A percentile compares a stretch with the other conserved stretches of the same genome.
Evolutionary conservation across 2,329 filamentous ascomycete species (phyloP).

Genomic region (Alternaria sp.): DNA sequence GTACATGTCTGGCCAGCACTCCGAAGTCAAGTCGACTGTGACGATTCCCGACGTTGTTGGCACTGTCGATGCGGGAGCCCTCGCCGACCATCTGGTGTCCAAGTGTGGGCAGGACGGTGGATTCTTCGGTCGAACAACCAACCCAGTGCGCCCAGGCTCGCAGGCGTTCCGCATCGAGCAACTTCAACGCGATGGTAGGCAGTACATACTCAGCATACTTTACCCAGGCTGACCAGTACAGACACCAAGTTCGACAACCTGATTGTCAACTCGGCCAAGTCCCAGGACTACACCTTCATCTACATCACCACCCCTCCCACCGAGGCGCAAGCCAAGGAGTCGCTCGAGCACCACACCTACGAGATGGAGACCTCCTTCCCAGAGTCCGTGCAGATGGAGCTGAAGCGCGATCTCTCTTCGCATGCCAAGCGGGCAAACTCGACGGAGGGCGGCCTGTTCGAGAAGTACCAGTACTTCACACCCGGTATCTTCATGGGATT

Average conservation of each 20-base stretch:
- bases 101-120: slow-evolving; percentile 54
- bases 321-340: slow-evolving; percentile 30
- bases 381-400: slow-evolving; percentile 70
- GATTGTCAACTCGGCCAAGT: slow-evolving; percentile 49
- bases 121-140: slow-evolving; percentile 20
- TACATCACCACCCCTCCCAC: slow-evolving; percentile 70
- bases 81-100: slow-evolving; percentile 52
- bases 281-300: slow-evolving; percentile 72
- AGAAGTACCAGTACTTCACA: slow-evolving; percentile 93
- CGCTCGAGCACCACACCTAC: slow-evolving; percentile 55
- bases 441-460: slow-evolving; percentile 65
- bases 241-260: slow-evolving; percentile 31
- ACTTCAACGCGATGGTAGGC: slow-evolving; percentile 29
- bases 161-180: slow-evolving; percentile 18
- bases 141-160: slow-evolving; percentile 23
- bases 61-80: slow-evolving; percentile 51
- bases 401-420: slow-evolving; percentile 69
- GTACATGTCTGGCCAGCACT: slow-evolving; percentile 55
- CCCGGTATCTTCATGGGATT: slow-evolving; percentile 91
- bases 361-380: slow-evolving; percentile 68
- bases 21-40: slow-evolving; percentile 61
- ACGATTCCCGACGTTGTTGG: slow-evolving; percentile 62
- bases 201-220: background rate
- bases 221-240: slow-evolving; percentile 15
- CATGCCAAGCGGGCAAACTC: slow-evolving; percentile 33